Conservation (phyloP, 169 alveolate genomes). For the Theileria parva region DNA sequence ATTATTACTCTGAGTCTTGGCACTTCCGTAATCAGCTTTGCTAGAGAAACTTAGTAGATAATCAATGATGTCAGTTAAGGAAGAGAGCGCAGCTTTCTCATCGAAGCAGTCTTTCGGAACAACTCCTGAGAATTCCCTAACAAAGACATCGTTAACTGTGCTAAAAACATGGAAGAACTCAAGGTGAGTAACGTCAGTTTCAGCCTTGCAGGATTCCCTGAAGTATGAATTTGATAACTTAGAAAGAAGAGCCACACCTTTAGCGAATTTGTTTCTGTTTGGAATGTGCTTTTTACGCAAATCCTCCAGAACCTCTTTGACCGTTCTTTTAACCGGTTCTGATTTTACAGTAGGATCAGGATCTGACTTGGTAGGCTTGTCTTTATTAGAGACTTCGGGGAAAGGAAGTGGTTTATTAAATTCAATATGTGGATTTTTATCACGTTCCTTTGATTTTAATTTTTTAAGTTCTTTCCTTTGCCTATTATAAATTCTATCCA, state of each 20-base stretch:
- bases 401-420: conserved; percentile 28
- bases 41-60: neutral
- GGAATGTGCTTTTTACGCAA: conserved; percentile 42
- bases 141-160: conserved; percentile 21
- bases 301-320: conserved; percentile 41
- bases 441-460: neutral
- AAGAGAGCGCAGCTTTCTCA: conserved; percentile 27
- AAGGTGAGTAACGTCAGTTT: conserved; percentile 15
- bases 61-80: conserved; percentile 15
- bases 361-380: neutral
- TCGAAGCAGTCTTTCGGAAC: conserved; percentile 56
- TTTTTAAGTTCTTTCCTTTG: conserved; percentile 56
- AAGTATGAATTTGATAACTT: conserved; percentile 31
- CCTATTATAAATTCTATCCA: conserved; percentile 73
- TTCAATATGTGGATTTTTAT: neutral
- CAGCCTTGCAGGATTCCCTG: conserved; percentile 33
- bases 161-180: conserved; percentile 33
- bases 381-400: conserved; percentile 17
- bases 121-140: conserved; percentile 42
- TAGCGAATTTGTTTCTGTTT: conserved; percentile 35
- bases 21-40: neutral
- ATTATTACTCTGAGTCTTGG: neutral
- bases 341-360: conserved; percentile 3
- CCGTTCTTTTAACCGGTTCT: conserved; percentile 13
- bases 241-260: conserved; percentile 37